phyloP scores from a whole-genome alignment of 371 early-diverging fungal genomes.

The Mortierella sp. region DNA sequence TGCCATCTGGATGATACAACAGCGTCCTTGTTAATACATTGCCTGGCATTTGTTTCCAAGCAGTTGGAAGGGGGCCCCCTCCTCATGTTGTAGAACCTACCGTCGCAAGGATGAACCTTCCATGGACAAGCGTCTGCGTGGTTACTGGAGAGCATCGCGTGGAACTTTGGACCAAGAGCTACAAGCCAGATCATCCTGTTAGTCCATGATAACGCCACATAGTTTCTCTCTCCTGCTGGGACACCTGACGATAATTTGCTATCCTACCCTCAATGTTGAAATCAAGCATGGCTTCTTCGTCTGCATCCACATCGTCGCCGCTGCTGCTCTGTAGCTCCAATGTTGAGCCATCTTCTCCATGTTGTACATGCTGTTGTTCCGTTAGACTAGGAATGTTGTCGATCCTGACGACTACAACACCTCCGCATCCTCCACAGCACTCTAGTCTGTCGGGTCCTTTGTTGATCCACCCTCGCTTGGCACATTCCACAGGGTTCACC shows the following conservation, averaged over 20 bases:
- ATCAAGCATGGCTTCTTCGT: constrained; percentile 9
- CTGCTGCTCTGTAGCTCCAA: background rate
- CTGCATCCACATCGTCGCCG: background rate
- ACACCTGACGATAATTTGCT: too few species aligned
- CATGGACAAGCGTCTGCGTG: constrained; percentile 37
- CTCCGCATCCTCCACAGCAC: constrained; percentile 53
- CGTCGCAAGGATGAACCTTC: constrained; percentile 49
- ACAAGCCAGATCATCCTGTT: background rate
- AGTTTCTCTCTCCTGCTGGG: too few species aligned
- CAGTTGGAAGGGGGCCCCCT: background rate
- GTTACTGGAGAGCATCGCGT: constrained; percentile 36
- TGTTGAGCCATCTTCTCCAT: background rate
- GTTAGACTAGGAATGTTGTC: constrained; percentile 3
- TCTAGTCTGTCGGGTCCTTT: constrained; percentile 47
- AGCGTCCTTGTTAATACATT: background rate
- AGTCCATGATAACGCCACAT: background rate
- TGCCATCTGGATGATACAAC: constrained; percentile 19
- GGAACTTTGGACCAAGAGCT: constrained; percentile 46
- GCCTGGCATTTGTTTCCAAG: background rate
- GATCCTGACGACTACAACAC: constrained; percentile 37
- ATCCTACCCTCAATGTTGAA: constrained; percentile 28
- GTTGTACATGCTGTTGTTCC: background rate
- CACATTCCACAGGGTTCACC: constrained; percentile 55
- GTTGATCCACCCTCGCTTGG: constrained; percentile 57
- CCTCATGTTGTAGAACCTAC: constrained; percentile 10